phyloP scores from a whole-genome alignment of 306 rosid species.

The Medicago lupulina region DNA sequence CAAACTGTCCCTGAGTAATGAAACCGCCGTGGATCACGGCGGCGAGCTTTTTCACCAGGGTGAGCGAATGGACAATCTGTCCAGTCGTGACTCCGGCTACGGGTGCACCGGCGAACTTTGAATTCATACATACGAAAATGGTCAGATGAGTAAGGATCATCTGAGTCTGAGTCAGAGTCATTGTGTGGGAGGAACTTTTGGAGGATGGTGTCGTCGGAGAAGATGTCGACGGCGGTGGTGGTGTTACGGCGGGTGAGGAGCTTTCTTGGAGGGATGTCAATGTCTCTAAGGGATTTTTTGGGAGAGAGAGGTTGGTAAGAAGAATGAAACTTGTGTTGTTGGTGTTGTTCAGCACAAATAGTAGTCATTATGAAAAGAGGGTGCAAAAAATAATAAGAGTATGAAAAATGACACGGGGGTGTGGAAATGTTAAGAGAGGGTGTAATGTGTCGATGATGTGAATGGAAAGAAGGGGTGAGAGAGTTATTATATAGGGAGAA shows the following conservation, averaged over 20 bases:
- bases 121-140: slow-evolving; percentile 95
- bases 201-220: slow-evolving; percentile 57
- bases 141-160: slow-evolving; percentile 86
- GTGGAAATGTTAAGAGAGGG: background rate
- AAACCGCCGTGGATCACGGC: slow-evolving; percentile 74
- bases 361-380: slow-evolving; percentile 49
- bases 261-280: slow-evolving; percentile 82
- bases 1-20: slow-evolving; percentile 82
- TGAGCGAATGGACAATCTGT: slow-evolving; percentile 96
- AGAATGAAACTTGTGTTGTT: slow-evolving; percentile 51
- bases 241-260: slow-evolving; percentile 59
- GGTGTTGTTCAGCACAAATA: slow-evolving; percentile 57
- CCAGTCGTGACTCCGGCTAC: slow-evolving; percentile 98
- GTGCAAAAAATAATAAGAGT: background rate
- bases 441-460: slow-evolving; percentile 1
- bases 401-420: too few relatives aligned
- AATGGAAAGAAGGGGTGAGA: slow-evolving; percentile 43
- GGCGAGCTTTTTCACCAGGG: slow-evolving; percentile 87
- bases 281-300: slow-evolving; percentile 49
- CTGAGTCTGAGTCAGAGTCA: slow-evolving; percentile 48
- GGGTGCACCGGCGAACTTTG: slow-evolving; percentile 87
- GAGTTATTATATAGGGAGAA: slow-evolving; percentile 52
- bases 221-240: slow-evolving; percentile 43
- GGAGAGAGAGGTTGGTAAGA: slow-evolving; percentile 51
- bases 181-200: slow-evolving; percentile 70